Evolutionary conservation across 1,284 basidiomycete species (phyloP), one percentile per base, ranked within the genome.

Genomic region (Ustilago cynodontis): DNA sequence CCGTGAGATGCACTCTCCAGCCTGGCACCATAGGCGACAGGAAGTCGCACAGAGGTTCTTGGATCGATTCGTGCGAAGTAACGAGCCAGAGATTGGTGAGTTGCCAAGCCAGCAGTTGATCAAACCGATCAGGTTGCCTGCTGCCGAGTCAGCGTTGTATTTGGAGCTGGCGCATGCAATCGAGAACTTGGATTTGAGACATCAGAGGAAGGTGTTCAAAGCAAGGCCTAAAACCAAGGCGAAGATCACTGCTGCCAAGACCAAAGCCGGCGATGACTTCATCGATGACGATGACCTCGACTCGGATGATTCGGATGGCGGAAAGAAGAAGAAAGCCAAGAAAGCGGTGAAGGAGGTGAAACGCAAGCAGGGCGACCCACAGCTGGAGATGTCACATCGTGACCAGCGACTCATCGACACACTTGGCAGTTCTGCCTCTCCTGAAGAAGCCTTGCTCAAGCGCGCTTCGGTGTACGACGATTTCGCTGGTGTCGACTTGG

Each of bases 51-150:
- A 98, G 82, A 86, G 86, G 20, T 98, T 97, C 89, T 60, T 72
- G 14, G 79, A 86, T 64, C 76, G 79, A 10, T 86, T 85, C 51
- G 86, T 85, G 2, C 73, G 86, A 16, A 80, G 97, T 91, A 98
- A 98, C 85, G 92, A 96, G 64, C 94, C 95, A 8, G 95, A 98
- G 87, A 98, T 98, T 61, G 94, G 95, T 73, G 95, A 98, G 86
- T 95, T 98, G 69, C 92, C 93, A 1, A 94, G 91, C 84, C 89
- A 90, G 1, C 90, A 90, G 76, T 88, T 93, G 70, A 87, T 92
- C 50, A 89, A 92, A 80, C 88, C 89, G 39, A 90, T 97, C 50
- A 87, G 88, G 35, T 90, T 97, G 14, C 95, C 95, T 16, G 94
- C 95, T 0, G 94, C 95, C 0, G 95, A 98, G 86, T 92, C 93